Evolutionary conservation across 306 rosid genomes (phyloP).

Genomic region (Trifolium fragiferum): DNA sequence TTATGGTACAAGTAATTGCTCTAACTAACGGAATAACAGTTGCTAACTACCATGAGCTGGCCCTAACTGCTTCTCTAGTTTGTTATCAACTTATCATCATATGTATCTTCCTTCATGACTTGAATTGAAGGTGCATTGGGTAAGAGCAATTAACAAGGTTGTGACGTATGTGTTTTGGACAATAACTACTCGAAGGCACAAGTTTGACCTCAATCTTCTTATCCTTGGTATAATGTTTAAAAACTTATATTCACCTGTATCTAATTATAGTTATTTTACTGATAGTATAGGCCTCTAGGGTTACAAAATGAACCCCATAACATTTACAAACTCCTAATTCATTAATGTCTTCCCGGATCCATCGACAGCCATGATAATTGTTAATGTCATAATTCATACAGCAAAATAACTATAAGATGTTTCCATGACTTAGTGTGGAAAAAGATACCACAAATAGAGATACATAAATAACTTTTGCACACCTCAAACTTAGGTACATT

Average conservation of each 20-base stretch:
- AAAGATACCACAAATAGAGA: conserved; percentile 7
- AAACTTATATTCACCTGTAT: conserved; percentile 17
- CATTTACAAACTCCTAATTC: not conserved
- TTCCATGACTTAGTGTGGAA: not conserved
- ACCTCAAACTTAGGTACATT: conserved; percentile 96
- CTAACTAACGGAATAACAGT: too few species aligned
- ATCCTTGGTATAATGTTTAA: conserved; percentile 8
- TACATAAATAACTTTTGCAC: conserved; percentile 35
- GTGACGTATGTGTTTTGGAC: not conserved
- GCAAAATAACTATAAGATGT: conserved; percentile 19
- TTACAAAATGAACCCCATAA: not conserved
- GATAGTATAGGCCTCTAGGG: not conserved
- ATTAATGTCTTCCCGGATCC: not conserved
- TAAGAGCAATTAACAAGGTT: not conserved
- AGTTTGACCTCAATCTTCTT: not conserved
- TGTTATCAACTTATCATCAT: too few species aligned
- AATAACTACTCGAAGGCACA: not conserved
- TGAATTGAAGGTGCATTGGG: too few species aligned
- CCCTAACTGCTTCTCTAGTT: too few species aligned
- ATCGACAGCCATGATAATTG: conserved; percentile 2
- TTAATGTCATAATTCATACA: not conserved
- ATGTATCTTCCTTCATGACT: too few species aligned
- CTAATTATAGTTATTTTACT: conserved; percentile 17
- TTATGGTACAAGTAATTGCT: too few species aligned
- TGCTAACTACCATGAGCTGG: too few species aligned